Percentiles rank a stretch among this genome's conserved stretches.
phyloP scores from a whole-genome alignment of 257 asterid genomes.

The Ligustrum vulgare region DNA sequence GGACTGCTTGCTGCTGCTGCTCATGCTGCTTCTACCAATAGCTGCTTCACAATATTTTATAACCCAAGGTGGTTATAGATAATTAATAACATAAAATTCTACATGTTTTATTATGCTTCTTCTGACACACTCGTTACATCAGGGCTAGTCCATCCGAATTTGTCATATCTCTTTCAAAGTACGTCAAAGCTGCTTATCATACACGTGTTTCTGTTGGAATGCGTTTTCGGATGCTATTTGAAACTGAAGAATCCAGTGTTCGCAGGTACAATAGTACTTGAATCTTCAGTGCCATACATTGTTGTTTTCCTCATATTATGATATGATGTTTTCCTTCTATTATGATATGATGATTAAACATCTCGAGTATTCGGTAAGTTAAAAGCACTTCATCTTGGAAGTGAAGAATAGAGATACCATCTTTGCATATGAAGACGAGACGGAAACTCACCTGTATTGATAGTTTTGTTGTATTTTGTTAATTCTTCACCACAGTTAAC shows the following conservation, averaged over 20 bases:
- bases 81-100: constrained; percentile 1
- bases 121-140: constrained; percentile 31
- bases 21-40: constrained; percentile 97
- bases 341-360: neutral
- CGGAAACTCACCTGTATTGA: neutral
- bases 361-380: neutral
- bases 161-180: constrained; percentile 87
- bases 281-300: constrained; percentile 4
- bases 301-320: constrained; percentile 2
- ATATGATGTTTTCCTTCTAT: neutral
- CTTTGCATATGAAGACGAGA: neutral
- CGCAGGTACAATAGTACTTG: constrained; percentile 63
- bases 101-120: neutral
- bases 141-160: constrained; percentile 99
- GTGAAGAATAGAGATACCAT: neutral
- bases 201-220: constrained; percentile 94
- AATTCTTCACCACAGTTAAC: neutral
- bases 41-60: constrained; percentile 92
- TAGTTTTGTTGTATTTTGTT: neutral
- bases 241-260: constrained; percentile 97
- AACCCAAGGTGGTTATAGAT: constrained; percentile 66
- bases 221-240: constrained; percentile 97
- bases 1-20: constrained; percentile 99
- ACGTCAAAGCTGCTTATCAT: constrained; percentile 87
- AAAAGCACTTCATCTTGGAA: neutral